Base-by-base conservation (phyloP, 2,329 filamentous ascomycete genomes). In the Diaporthe ilicicola region DNA sequence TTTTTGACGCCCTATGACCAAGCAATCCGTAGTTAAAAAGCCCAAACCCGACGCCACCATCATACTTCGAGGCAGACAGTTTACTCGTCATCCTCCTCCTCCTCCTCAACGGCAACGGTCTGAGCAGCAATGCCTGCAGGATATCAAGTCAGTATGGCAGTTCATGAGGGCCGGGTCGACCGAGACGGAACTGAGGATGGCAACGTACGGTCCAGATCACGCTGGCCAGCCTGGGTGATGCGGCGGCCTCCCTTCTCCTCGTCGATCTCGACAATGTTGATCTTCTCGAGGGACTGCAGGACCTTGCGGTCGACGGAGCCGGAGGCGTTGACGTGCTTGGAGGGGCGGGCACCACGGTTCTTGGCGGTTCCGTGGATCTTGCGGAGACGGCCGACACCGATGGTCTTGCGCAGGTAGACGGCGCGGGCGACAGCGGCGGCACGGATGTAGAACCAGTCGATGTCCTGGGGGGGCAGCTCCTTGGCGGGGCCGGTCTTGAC, bases 321-420 rank as follows among this genome's bases (percentile, higher is more conserved):
- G 78, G 92, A 95, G 84, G 95, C 96, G 83, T 98, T 93, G 81
- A 97, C 94, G 90, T 99, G 96, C 87, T 97, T 92, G 76, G 91
- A 94, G 83, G 96, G 96, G 78, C 93, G 91, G 79, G 91, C 91
- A 80, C 96, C 96, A 79, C 96, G 94, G 93, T 98, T 99, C 92
- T 97, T 98, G 89, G 93, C 93, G 79, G 91, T 93, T 81, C 94
- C 96, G 91, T 99, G 96, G 77, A 93, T 93, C 89, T 97, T 97
- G 86, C 95, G 93, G 80, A 99, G 92, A 83, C 96, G 94, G 87
- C 96, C 96, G 79, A 99, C 94, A 90, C 96, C 96, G 83, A 99
- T 95, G 75, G 95, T 98, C 91, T 99, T 99, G 89, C 96, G 93
- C 85, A 99, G 90, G 91, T 99, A 99, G 89, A 99, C 92, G 90